A percentile compares a stretch with the other conserved stretches of the same genome.
Conservation (phyloP, 345 rosid species). For the Mangifera indica region DNA sequence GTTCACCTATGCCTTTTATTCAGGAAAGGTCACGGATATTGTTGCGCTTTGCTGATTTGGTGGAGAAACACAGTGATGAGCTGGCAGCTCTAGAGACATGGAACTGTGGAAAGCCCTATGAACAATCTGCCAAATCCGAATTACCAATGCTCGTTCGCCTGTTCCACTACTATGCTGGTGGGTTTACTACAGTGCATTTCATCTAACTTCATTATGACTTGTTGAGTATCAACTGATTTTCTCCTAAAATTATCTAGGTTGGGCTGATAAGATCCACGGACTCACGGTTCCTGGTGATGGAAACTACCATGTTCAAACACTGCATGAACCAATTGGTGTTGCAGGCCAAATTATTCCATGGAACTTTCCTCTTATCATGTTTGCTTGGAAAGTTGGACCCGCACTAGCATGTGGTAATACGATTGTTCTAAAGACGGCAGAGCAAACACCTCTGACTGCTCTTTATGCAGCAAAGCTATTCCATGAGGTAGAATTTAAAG, state of each 20-base stretch:
- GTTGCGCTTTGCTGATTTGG: slow-evolving; percentile 76
- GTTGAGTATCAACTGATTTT: background rate
- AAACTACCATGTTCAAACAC: slow-evolving; percentile 53
- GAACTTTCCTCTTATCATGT: slow-evolving; percentile 67
- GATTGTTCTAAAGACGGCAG: slow-evolving; percentile 61
- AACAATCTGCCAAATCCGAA: slow-evolving; percentile 61
- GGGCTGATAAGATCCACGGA: slow-evolving; percentile 71
- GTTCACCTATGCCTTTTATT: slow-evolving; percentile 11
- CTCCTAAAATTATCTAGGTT: slow-evolving; percentile 35
- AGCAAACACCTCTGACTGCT: slow-evolving; percentile 65
- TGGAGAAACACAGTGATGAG: slow-evolving; percentile 83
- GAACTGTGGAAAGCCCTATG: slow-evolving; percentile 89
- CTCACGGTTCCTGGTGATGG: slow-evolving; percentile 61
- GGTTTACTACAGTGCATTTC: background rate
- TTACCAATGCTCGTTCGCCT: slow-evolving; percentile 70
- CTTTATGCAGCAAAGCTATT: slow-evolving; percentile 54
- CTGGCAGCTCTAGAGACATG: slow-evolving; percentile 88
- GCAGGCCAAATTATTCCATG: slow-evolving; percentile 69
- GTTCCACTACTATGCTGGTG: slow-evolving; percentile 88
- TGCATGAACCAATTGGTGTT: slow-evolving; percentile 67
- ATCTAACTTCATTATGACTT: slow-evolving; percentile 1
- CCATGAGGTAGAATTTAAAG: slow-evolving; percentile 46
- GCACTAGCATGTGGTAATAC: slow-evolving; percentile 66
- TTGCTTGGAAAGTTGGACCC: slow-evolving; percentile 68
- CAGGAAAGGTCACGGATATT: slow-evolving; percentile 83